Base-by-base conservation (phyloP, 495 filamentous ascomycete genomes). In the Letharia columbiana region DNA sequence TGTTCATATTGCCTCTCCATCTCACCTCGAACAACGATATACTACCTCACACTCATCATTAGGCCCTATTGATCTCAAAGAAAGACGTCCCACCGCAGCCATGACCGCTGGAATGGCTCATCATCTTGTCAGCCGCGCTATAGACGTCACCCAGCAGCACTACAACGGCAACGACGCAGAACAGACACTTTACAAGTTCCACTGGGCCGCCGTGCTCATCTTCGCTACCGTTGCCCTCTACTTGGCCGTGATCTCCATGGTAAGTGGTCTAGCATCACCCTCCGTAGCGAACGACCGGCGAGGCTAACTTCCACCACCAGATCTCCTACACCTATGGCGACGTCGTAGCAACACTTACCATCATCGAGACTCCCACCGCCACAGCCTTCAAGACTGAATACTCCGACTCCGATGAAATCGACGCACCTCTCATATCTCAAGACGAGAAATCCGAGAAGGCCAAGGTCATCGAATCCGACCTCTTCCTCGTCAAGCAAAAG, bases 351-450 rank as follows among this genome's bases (percentile, higher is more conserved):
- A 84, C 84, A 13, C 77, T 90, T 23, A 80, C 86, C 59, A 81
- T 82, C 65, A 75, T 90, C 66, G 87, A 90, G 74, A 80, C 81
- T 61, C 78, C 86, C 42, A 82, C 83, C 66, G 81, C 84, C 15
- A 79, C 83, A 61, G 78, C 85, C 68, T 83, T 83, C 66, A 76
- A 84, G 61, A 68, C 77, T 4, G 66, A 65, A 9, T 49, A 44
- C 13, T 57, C 15, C 42, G 61, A 69, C 40, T 70, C 73, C 10
- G 73, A 74, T 37, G 78, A 77, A 37, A 66, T 73, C 3, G 76
- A 71, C 33, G 65, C 62, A 10, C 67, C 70, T 60, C 63, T 70
- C 41, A 66, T 70, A 1, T 60, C 66, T n/a, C 4, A 58, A n/a
- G 70, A 68, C 18, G 60, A 69, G 28, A 68, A 68, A 35, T 77